phyloP scores from a whole-genome alignment of 192 early-diverging fungal genomes.

The Chytriomyces sp. region DNA sequence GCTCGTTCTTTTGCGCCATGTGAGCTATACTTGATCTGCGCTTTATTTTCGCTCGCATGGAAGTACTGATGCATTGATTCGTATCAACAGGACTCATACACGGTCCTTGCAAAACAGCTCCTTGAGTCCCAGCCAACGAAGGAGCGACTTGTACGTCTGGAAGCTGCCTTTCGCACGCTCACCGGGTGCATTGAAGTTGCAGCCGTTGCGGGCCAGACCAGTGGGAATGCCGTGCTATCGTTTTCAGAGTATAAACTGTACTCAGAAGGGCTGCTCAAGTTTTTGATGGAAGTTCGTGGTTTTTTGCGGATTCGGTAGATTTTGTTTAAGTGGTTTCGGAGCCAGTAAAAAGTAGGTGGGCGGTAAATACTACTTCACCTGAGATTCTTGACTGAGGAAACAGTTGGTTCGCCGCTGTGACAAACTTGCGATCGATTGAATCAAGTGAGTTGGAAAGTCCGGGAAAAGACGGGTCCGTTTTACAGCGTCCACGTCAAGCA shows the following conservation, averaged over 20 bases:
- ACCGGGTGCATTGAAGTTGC: conserved; percentile 50
- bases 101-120: conserved; percentile 57
- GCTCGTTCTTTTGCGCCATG: conserved; percentile 58
- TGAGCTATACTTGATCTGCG: conserved; percentile 19
- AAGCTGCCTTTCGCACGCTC: conserved; percentile 51
- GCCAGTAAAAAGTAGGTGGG: background rate
- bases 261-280: conserved; percentile 55
- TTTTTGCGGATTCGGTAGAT: conserved; percentile 58
- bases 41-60: conserved; percentile 11
- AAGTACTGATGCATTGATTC: background rate
- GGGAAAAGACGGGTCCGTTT: too few relatives aligned
- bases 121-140: conserved; percentile 52
- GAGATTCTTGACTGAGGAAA: too few relatives aligned
- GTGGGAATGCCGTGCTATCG: conserved; percentile 33
- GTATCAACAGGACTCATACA: conserved; percentile 49
- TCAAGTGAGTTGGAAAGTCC: too few relatives aligned
- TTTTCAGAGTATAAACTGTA: conserved; percentile 45
- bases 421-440: too few relatives aligned
- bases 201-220: conserved; percentile 29
- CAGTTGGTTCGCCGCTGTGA: too few relatives aligned
- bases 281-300: conserved; percentile 70
- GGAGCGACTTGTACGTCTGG: conserved; percentile 49
- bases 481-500: too few relatives aligned
- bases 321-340: background rate
- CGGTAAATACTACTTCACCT: too few relatives aligned